Base-by-base conservation (phyloP, 805 yeast species). In the Allodekkera sacchari region DNA sequence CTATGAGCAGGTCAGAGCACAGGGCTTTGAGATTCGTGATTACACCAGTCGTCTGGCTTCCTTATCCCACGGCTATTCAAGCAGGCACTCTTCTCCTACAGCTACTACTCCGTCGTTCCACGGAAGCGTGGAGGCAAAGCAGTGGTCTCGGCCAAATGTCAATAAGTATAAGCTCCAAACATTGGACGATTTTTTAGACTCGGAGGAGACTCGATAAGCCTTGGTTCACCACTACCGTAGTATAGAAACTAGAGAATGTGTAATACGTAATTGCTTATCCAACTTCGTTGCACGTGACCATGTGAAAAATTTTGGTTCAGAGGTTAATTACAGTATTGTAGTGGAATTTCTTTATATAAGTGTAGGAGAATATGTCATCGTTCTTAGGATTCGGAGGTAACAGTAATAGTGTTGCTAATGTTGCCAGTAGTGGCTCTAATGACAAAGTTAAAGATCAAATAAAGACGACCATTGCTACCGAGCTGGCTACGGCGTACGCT, bases 401-500 rank as follows among this genome's bases (percentile, higher is more conserved):
- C 16, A 25, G 18, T 17, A 23, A 13, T 7, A 20, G 17, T 7
- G 13, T 14, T 10, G 22, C 39, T 10, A 24, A 37, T n/a, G n/a
- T n/a, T n/a, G 10, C 26, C 17, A 22, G 18, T 44, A 18, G 22
- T 35, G 22, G 27, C 40, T 25, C 31, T 40, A 11, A 68, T 6
- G 61, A 64, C 32, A 66, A 70, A 40, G 45, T 77, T 37, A 78
- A 79, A 49, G 68, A 71, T 18, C 72, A 77, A 48, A 58, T 85
- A 33, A 80, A 83, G 54, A 63, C 66, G 13, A 83, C 80, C 50
- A 76, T 88, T 35, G 66, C 78, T 25, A 82, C 76, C 53, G 96
- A 88, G 51, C 64, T 88, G 40, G 95, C 95, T 2, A 72, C 84
- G n/a, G 92, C 88, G 13, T 83, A 87, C 56, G 96, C 94, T 22